Base-by-base conservation (phyloP, 805 yeast species). In the Kodamaea laetipori region DNA sequence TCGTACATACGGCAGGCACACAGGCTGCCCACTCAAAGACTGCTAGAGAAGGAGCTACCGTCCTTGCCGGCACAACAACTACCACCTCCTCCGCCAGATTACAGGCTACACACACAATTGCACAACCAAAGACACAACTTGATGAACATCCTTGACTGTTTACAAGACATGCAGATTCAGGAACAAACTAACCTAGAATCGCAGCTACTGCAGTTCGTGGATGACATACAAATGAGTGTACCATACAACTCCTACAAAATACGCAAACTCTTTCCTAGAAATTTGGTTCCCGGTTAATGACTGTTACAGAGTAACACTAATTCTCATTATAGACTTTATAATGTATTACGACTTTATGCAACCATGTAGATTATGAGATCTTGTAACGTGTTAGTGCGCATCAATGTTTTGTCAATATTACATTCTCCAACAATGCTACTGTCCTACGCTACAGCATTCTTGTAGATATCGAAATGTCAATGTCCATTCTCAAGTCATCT, bases 121-220 rank as follows among this genome's bases (percentile, higher is more conserved):
- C 24, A 32, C 11, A 31, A 42, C 24, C 12, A 23, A 10, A 30
- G 15, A 10, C 21, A 24, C 17, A 42, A 42, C 38, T 28, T 42
- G 41, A 15, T 36, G 41, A 42, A 42, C 34, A 42, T 42, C 33
- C 35, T 42, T 24, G 45, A 42, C 31, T 42, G 45, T 17, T 42
- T 42, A 36, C 32, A 32, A n/a, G 45, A 42, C 17, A 26, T 42
- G 26, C 45, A 28, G 38, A 13, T 15, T 2, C 41, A 36, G 17
- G 45, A 42, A 23, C 41, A 36, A 30, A 11, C 18, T 10, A 37
- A 12, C 27, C 11, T 42, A 11, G 45, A 42, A 32, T 30, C 28
- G 13, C 27, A 24, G 26, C 32, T 42, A n/a, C 16, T 10, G 18
- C 33, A 18, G 27, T 37, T 37, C 17, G 23, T 42, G 24, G 26